Conservation (phyloP, 768 basidiomycete genomes). For the Leccinum barrowsii region DNA sequence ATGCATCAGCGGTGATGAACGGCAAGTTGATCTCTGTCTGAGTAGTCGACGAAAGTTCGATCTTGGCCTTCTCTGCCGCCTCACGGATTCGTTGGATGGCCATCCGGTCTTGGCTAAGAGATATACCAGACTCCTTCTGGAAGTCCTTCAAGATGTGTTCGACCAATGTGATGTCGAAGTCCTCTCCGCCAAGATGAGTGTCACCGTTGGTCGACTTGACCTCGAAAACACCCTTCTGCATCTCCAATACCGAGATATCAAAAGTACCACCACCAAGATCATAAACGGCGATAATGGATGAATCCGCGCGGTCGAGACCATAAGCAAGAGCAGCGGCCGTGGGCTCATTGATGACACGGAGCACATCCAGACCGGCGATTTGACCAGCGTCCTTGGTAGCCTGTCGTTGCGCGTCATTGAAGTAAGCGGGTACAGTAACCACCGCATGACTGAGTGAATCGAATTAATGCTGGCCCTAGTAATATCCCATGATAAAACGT, state of each 20-base stretch:
- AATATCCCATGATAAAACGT: slow-evolving; percentile 32
- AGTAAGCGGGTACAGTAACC: slow-evolving; percentile 96
- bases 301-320: slow-evolving; percentile 80
- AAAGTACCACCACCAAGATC: slow-evolving; percentile 98
- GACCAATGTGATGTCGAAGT: slow-evolving; percentile 91
- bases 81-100: slow-evolving; percentile 99
- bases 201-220: slow-evolving; percentile 99
- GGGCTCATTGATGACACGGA: slow-evolving; percentile 98
- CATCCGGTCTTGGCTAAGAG: slow-evolving; percentile 85
- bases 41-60: slow-evolving; percentile 89
- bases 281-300: slow-evolving; percentile 94
- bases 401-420: slow-evolving; percentile 99
- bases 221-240: slow-evolving; percentile 99
- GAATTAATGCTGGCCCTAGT: background rate
- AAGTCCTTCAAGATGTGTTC: slow-evolving; percentile 85
- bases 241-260: slow-evolving; percentile 99
- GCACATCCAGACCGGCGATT: slow-evolving; percentile 95
- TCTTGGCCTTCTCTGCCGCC: slow-evolving; percentile 99
- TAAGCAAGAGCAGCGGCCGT: slow-evolving; percentile 98
- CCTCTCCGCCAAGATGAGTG: slow-evolving; percentile 96
- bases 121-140: slow-evolving; percentile 87
- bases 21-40: slow-evolving; percentile 98
- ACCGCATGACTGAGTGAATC: slow-evolving; percentile 64
- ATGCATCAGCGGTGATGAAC: slow-evolving; percentile 95
- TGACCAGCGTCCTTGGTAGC: slow-evolving; percentile 98